Evolutionary conservation across 805 yeast genomes (phyloP), one percentile per base, ranked within the genome.

Genomic region (Metschnikowia baotianmanensis): DNA sequence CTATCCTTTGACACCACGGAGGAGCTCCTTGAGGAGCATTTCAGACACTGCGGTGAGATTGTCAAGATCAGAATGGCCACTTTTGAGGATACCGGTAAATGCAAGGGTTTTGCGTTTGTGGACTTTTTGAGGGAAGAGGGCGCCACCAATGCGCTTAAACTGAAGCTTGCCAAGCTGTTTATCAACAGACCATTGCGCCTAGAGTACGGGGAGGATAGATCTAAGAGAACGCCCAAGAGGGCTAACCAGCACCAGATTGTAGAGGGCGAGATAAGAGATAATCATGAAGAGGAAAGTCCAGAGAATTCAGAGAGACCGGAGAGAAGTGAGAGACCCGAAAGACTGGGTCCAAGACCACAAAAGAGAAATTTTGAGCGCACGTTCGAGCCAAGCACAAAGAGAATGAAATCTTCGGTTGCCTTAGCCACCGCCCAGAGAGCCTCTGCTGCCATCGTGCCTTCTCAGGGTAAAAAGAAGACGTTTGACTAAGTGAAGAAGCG

Each of bases 201-300:
- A 74, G 98, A 93, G 63, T 91, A 69, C 56, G 99, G 99, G 50
- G 96, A 93, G 65, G 98, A 91, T 60, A 77, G 99, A 65, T 83
- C 95, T 31, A 83, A 86, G 66, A 74, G 87, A 59, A 72, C 66
- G 35, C 83, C 82, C n/a, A 69, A 58, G 52, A 55, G 52, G 36
- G 49, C 50, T 47, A 57, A 46, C 46, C 66, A 53, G 55, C 56
- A 49, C 38, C 53, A 38, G 30, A 56, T 22, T 34, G 57, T 34
- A 47, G 61, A 42, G 36, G 56, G 40, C 31, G 45, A 45, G 22
- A 30, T 34, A 22, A 35, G 38, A 8, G 27, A n/a, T n/a, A 8
- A 10, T 11, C 7, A 15, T 11, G 10, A 41, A 37, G 39, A 40
- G 35, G 29, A 16, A 13, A 15, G 11, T 8, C 10, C 27, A 27